Conservation (phyloP, 2,329 filamentous ascomycete species). For the Mollisia scopiformis region DNA sequence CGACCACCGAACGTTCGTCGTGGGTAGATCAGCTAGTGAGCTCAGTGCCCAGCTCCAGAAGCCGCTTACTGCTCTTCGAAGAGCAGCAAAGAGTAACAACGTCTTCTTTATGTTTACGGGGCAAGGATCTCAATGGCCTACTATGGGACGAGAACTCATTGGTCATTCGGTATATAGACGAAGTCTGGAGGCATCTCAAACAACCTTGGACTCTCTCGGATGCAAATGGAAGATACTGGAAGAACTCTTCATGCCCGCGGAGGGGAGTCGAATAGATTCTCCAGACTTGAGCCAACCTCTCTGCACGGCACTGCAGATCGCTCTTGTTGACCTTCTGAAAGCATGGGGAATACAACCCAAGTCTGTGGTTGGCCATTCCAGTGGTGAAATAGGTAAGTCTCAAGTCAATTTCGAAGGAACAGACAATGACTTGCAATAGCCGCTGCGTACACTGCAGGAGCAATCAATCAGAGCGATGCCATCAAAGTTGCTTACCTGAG, state of each 20-base stretch:
- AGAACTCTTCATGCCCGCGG: not conserved
- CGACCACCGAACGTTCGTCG: constrained; percentile 9
- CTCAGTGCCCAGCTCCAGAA: not conserved
- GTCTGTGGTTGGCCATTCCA: constrained; percentile 15
- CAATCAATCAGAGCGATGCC: constrained; percentile 30
- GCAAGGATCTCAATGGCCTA: constrained; percentile 28
- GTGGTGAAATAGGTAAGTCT: constrained; percentile 10
- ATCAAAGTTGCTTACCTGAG: constrained; percentile 32
- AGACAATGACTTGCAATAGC: constrained; percentile 42
- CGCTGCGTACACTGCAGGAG: constrained; percentile 41
- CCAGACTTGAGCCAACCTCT: not conserved
- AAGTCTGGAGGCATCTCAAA: not conserved
- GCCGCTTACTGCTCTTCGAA: not conserved
- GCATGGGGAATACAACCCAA: not conserved
- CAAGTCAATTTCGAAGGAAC: constrained; percentile 9
- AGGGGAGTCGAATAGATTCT: not conserved
- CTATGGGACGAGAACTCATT: constrained; percentile 24
- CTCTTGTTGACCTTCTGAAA: constrained; percentile 36
- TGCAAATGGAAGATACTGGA: not conserved
- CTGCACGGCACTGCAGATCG: not conserved
- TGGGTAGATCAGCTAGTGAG: constrained; percentile 31
- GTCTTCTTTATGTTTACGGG: constrained; percentile 23
- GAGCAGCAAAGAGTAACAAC: not conserved
- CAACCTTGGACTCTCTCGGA: not conserved
- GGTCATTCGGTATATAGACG: not conserved